A percentile compares a stretch with the other conserved stretches of the same genome.
Evolutionary conservation across 345 rosid genomes (phyloP).

Genomic region (Acer negundo): DNA sequence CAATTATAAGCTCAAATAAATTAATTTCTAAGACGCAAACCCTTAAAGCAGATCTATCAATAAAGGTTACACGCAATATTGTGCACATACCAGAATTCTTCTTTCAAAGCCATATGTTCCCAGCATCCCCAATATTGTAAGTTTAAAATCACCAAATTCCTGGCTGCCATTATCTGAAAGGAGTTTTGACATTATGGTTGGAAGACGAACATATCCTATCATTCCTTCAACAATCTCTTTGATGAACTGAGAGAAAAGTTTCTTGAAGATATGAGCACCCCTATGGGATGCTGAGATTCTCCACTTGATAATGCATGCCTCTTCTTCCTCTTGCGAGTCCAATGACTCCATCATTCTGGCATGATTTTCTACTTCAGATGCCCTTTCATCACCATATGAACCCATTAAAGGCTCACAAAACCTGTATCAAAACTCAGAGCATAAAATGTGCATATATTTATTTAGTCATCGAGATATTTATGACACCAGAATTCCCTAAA

Average conservation of each 20-base stretch:
- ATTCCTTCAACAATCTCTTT: constrained; percentile 98
- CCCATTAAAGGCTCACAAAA: constrained; percentile 86
- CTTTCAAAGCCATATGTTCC: constrained; percentile 95
- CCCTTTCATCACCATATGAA: constrained; percentile 39
- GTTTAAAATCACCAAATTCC: constrained; percentile 97
- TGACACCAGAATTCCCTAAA: background rate
- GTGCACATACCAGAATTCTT: constrained; percentile 77
- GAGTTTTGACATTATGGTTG: constrained; percentile 91
- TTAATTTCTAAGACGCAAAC: background rate
- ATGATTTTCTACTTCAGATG: constrained; percentile 28
- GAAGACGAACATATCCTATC: constrained; percentile 96
- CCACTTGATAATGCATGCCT: constrained; percentile 48
- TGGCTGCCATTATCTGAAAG: constrained; percentile 88
- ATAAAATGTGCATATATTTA: background rate
- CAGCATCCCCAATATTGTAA: constrained; percentile 92
- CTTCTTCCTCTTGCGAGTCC: constrained; percentile 41
- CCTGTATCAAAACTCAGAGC: constrained; percentile 41
- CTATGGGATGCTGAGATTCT: constrained; percentile 54
- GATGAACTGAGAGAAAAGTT: constrained; percentile 74
- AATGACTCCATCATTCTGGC: constrained; percentile 31
- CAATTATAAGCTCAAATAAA: constrained; percentile 5
- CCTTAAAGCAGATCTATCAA: background rate
- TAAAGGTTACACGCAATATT: background rate
- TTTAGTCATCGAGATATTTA: background rate
- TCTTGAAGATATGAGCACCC: constrained; percentile 60